A percentile compares a stretch with the other conserved stretches of the same genome.
Conservation (phyloP, 495 filamentous ascomycete genomes). For the Bombardia bombarda region DNA sequence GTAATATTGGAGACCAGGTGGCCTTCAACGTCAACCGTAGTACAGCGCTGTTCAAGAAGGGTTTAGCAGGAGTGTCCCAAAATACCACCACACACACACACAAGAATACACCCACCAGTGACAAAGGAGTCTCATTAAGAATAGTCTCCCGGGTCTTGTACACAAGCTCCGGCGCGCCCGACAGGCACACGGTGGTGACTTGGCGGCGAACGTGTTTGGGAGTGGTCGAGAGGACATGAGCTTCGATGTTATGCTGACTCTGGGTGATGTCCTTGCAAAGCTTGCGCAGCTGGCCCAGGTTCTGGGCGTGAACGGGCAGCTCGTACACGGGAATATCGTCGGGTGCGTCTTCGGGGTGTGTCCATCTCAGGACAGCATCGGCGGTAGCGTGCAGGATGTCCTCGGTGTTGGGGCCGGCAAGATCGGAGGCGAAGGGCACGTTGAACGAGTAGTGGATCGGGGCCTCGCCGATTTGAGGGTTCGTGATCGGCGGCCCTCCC, state of each 20-base stretch:
- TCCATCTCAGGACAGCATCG: slow-evolving; percentile 80
- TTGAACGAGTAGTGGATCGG: slow-evolving; percentile 79
- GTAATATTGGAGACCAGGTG: slow-evolving; percentile 75
- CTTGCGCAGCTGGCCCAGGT: slow-evolving; percentile 66
- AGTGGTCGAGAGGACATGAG: slow-evolving; percentile 71
- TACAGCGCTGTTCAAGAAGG: slow-evolving; percentile 61
- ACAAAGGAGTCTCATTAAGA: slow-evolving; percentile 77
- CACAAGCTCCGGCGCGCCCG: slow-evolving; percentile 73
- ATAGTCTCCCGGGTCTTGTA: slow-evolving; percentile 78
- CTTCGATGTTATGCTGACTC: slow-evolving; percentile 63
- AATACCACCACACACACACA: background rate
- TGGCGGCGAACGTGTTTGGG: slow-evolving; percentile 67
- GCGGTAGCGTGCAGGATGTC: slow-evolving; percentile 85
- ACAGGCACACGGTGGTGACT: slow-evolving; percentile 85
- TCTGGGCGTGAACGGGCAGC: slow-evolving; percentile 79
- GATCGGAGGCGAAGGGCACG: slow-evolving; percentile 84
- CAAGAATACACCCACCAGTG: slow-evolving; percentile 58
- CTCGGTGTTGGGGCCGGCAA: slow-evolving; percentile 82
- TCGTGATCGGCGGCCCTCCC: slow-evolving; percentile 55
- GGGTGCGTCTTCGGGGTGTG: slow-evolving; percentile 75
- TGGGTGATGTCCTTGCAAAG: slow-evolving; percentile 70
- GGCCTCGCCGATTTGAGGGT: slow-evolving; percentile 56
- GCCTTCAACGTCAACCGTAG: slow-evolving; percentile 84
- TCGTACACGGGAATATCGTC: slow-evolving; percentile 77
- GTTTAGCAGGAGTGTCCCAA: slow-evolving; percentile 10